Evolutionary conservation across 1,284 basidiomycete species (phyloP), one percentile per base, ranked within the genome.

Genomic region (Farysia itapuensis): DNA sequence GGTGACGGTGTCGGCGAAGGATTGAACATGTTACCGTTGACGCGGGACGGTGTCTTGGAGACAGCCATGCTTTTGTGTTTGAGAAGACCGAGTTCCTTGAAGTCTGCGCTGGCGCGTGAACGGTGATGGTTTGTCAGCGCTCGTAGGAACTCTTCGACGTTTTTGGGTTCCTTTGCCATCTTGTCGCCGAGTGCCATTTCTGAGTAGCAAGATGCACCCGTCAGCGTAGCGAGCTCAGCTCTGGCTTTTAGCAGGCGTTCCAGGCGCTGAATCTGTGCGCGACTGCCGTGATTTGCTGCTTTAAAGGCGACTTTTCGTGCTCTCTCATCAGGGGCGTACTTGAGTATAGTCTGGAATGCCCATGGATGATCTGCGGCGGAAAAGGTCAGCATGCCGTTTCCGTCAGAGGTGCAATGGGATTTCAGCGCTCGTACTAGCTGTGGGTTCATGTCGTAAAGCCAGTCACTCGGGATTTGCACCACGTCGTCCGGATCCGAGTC

Each of bases 271-370:
- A 75, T 61, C 26, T 72, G 69, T 20, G 33, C 48, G 2, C 45
- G 43, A 25, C 58, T 52, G 19, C 64, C 68, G 16, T 65, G 59
- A 45, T 74, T 69, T 24, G 60, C 49, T 2, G 67, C 63, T 12
- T 45, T 82, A 67, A 88, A 93, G 5, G 94, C 82, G 39, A 87
- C 84, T 61, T 85, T 81, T 48, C 92, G 82, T 5, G 89, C 86
- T 35, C 88, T 87, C 71, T 90, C 88, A 34, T 85, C 81, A 2
- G 89, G 86, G 1, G 89, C 57, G 50, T 88, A 88, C 26, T 87
- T 87, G 82, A 88, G 86, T 36, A 96, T 89, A 84, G 92, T 90
- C 72, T 90, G 88, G 9, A 90, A 89, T 75, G 94, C 90, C 72
- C 89, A 81, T 24, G 88, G 89, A 21, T 63, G 59, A n/a, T 63